phyloP scores from a whole-genome alignment of 2,329 filamentous ascomycete species.

The Alternaria arbusti region DNA sequence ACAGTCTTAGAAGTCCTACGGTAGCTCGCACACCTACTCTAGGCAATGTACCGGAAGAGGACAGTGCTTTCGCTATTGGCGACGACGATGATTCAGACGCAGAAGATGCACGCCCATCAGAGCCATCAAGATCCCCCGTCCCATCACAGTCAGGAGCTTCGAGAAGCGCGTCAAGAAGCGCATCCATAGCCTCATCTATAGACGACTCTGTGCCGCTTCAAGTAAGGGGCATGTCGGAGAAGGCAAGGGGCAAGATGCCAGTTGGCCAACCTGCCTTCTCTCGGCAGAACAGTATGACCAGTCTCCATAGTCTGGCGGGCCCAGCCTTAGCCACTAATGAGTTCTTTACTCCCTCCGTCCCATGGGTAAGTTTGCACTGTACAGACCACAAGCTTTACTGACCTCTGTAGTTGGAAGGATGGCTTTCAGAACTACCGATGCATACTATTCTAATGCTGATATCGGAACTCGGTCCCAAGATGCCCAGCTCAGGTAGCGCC shows the following conservation, averaged over 20 bases:
- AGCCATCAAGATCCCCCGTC: conserved; percentile 33
- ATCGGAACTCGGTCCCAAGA: conserved; percentile 61
- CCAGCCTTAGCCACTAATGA: conserved; percentile 63
- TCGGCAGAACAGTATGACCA: conserved; percentile 86
- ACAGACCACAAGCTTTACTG: conserved; percentile 16
- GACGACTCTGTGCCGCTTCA: conserved; percentile 85
- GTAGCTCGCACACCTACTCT: conserved; percentile 63
- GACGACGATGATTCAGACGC: conserved; percentile 75
- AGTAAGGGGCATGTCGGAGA: conserved; percentile 92
- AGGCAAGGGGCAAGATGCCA: conserved; percentile 94
- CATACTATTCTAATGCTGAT: conserved; percentile 85
- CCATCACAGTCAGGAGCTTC: conserved; percentile 51
- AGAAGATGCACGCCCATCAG: conserved; percentile 58
- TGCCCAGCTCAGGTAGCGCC: conserved; percentile 55
- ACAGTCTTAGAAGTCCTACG: conserved; percentile 71
- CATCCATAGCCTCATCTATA: conserved; percentile 68
- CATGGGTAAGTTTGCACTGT: conserved; percentile 64
- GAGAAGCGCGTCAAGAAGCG: conserved; percentile 59
- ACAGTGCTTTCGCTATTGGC: conserved; percentile 85
- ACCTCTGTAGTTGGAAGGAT: conserved; percentile 76
- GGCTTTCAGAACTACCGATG: conserved; percentile 89
- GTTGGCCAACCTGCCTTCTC: conserved; percentile 83
- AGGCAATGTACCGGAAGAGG: conserved; percentile 76
- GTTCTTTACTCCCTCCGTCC: conserved; percentile 76
- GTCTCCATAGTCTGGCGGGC: conserved; percentile 70